phyloP scores from a whole-genome alignment of 108 stramenopile genomes.

The Cyclotella atomus region DNA sequence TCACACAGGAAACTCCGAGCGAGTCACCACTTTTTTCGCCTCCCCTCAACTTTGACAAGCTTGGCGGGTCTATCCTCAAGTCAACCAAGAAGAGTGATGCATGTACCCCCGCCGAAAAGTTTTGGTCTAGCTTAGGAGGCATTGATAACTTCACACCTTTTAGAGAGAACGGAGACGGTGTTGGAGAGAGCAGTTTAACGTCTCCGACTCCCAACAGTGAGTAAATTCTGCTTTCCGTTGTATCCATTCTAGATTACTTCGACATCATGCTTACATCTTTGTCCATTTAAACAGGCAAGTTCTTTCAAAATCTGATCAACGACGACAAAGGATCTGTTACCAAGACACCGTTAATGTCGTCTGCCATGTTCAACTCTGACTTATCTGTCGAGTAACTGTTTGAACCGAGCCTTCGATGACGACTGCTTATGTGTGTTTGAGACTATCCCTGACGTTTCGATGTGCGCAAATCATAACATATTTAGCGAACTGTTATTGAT shows the following conservation, averaged over 20 bases:
- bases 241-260: neutral
- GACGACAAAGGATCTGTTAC: constrained; percentile 27
- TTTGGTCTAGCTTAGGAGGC: constrained; percentile 30
- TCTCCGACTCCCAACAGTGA: constrained; percentile 42
- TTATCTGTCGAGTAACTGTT: neutral
- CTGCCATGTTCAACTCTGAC: constrained; percentile 2
- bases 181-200: constrained; percentile 18
- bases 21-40: constrained; percentile 19
- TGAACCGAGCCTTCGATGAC: too few relatives aligned
- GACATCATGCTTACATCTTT: neutral
- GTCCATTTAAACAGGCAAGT: constrained; percentile 9
- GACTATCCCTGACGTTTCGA: neutral
- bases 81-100: constrained; percentile 16
- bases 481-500: too few relatives aligned
- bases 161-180: neutral
- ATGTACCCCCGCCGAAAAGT: constrained; percentile 31
- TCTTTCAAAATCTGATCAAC: constrained; percentile 22
- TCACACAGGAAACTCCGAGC: constrained; percentile 26
- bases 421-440: neutral
- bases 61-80: constrained; percentile 9
- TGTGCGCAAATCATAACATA: too few relatives aligned
- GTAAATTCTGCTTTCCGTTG: neutral
- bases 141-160: constrained; percentile 37
- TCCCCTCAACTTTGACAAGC: constrained; percentile 25
- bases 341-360: constrained; percentile 8